Evolutionary conservation across 805 yeast genomes (phyloP).

Genomic region (Starmerella stigmatis): DNA sequence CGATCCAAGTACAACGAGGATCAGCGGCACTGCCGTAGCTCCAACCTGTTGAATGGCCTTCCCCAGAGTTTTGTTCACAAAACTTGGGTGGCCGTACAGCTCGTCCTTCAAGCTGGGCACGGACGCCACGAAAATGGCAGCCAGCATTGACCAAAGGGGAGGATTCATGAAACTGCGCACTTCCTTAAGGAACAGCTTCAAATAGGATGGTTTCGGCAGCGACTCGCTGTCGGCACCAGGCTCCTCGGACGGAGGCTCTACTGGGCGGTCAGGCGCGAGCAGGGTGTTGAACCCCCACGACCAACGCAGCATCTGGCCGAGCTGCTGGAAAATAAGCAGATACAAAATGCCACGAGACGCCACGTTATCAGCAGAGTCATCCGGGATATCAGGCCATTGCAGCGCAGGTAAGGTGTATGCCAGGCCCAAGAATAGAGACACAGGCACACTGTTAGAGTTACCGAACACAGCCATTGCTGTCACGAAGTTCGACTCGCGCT

Average conservation of each 20-base stretch:
- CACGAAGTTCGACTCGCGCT: slow-evolving; percentile 76
- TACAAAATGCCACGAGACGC: slow-evolving; percentile 55
- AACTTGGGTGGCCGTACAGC: slow-evolving; percentile 38
- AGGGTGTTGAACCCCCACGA: slow-evolving; percentile 61
- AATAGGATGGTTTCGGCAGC: background rate
- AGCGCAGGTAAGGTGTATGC: slow-evolving; percentile 50
- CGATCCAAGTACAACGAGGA: slow-evolving; percentile 50
- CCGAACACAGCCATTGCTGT: slow-evolving; percentile 97
- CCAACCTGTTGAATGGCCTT: slow-evolving; percentile 46
- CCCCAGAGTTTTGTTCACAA: slow-evolving; percentile 44
- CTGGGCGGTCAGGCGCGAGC: slow-evolving; percentile 33
- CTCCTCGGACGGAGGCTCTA: background rate
- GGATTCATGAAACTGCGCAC: slow-evolving; percentile 45
- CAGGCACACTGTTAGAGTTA: slow-evolving; percentile 89
- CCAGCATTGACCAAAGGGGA: slow-evolving; percentile 52
- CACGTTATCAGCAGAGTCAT: slow-evolving; percentile 45
- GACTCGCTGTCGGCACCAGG: background rate
- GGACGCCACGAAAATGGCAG: slow-evolving; percentile 51
- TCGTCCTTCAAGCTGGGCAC: slow-evolving; percentile 39
- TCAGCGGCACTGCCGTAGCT: slow-evolving; percentile 50
- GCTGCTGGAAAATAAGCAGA: slow-evolving; percentile 52
- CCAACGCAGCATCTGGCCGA: slow-evolving; percentile 59
- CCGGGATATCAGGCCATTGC: slow-evolving; percentile 46
- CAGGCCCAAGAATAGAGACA: slow-evolving; percentile 66
- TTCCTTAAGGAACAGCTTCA: slow-evolving; percentile 17